Conservation (phyloP, 1,284 basidiomycete genomes). For the Clitocybe nebularis region DNA sequence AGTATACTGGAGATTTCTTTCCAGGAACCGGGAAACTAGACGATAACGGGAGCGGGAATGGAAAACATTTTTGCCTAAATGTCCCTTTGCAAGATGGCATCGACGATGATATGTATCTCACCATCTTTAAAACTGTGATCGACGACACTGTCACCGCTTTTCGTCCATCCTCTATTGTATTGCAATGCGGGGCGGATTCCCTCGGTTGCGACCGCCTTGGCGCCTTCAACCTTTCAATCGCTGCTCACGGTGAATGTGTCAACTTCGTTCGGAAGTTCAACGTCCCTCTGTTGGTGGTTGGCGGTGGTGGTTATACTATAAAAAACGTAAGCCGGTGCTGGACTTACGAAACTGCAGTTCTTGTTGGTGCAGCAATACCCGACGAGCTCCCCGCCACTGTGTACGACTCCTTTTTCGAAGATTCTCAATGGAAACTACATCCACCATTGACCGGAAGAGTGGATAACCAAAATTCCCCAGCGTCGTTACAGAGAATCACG, state of each 20-base stretch:
- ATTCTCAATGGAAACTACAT: slow-evolving; percentile 88
- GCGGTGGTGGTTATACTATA: slow-evolving; percentile 95
- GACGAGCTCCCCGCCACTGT: slow-evolving; percentile 86
- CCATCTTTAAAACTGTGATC: slow-evolving; percentile 94
- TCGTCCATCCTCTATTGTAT: slow-evolving; percentile 86
- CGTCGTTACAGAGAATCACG: slow-evolving; percentile 83
- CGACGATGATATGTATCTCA: slow-evolving; percentile 95
- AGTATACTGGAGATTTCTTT: slow-evolving; percentile 98
- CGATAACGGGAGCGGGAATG: slow-evolving; percentile 82
- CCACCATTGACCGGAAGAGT: slow-evolving; percentile 89
- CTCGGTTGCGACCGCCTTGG: slow-evolving; percentile 93
- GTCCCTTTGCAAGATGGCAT: slow-evolving; percentile 96
- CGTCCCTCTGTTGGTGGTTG: slow-evolving; percentile 86
- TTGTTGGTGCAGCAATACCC: slow-evolving; percentile 82
- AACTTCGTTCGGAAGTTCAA: slow-evolving; percentile 93
- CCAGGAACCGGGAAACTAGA: slow-evolving; percentile 92
- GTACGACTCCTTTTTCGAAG: slow-evolving; percentile 92
- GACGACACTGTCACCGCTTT: slow-evolving; percentile 91
- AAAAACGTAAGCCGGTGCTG: slow-evolving; percentile 98
- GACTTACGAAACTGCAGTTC: slow-evolving; percentile 96
- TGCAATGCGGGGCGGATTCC: slow-evolving; percentile 97
- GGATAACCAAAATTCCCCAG: slow-evolving; percentile 88
- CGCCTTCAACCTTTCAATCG: slow-evolving; percentile 98
- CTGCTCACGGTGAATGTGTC: slow-evolving; percentile 98
- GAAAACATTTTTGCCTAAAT: slow-evolving; percentile 96